phyloP scores from a whole-genome alignment of 257 asterid species.

The Solanum medicagineum region DNA sequence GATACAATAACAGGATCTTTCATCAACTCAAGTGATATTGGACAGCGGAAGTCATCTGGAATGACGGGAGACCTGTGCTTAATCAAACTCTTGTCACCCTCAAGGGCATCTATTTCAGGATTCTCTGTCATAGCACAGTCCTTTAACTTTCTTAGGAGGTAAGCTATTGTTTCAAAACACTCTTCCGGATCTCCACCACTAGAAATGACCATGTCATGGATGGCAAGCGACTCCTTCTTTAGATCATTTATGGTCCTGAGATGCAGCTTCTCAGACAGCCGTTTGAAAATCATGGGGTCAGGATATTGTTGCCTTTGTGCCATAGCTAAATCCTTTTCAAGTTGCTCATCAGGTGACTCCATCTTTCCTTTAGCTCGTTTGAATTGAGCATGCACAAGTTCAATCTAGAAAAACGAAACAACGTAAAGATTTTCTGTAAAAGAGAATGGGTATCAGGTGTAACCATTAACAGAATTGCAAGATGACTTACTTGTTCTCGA shows the following conservation, averaged over 20 bases:
- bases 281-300: slow-evolving; percentile 44
- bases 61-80: slow-evolving; percentile 84
- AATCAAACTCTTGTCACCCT: slow-evolving; percentile 44
- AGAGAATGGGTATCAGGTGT: background rate
- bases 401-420: slow-evolving; percentile 38
- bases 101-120: slow-evolving; percentile 44
- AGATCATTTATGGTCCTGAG: slow-evolving; percentile 57
- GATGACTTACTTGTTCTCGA: slow-evolving; percentile 71
- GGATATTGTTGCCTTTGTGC: slow-evolving; percentile 72
- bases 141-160: slow-evolving; percentile 63
- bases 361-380: slow-evolving; percentile 61
- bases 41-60: slow-evolving; percentile 96
- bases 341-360: slow-evolving; percentile 76
- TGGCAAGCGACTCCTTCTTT: slow-evolving; percentile 64
- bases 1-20: slow-evolving; percentile 98
- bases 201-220: slow-evolving; percentile 78
- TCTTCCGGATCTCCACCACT: slow-evolving; percentile 69
- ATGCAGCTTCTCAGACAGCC: slow-evolving; percentile 84
- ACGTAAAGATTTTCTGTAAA: background rate
- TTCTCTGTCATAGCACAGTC: slow-evolving; percentile 45
- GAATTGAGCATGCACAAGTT: slow-evolving; percentile 82
- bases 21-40: slow-evolving; percentile 96
- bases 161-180: slow-evolving; percentile 63
- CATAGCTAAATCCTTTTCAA: slow-evolving; percentile 64
- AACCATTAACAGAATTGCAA: background rate